A percentile compares a stretch with the other conserved stretches of the same genome.
Evolutionary conservation across 225 moss, liverwort and hornwort genomes (phyloP).

Genomic region (Pseudoscleropodium purum): DNA sequence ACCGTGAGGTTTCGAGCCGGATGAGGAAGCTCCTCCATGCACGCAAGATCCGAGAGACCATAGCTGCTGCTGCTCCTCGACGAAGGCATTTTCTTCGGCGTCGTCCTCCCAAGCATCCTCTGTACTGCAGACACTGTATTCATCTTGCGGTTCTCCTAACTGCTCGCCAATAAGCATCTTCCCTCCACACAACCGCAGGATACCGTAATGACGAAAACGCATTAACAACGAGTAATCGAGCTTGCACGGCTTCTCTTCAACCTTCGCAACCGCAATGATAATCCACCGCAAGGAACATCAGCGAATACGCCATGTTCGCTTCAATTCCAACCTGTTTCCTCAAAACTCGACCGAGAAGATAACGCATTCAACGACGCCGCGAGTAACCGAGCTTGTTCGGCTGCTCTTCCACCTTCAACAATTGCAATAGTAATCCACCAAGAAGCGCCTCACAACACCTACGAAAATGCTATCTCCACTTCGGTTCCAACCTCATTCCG

Average conservation of each 20-base stretch:
- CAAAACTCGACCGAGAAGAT: neutral
- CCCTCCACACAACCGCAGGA: neutral
- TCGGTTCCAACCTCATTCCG: neutral
- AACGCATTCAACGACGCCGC: neutral
- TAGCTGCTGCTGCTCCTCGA: neutral
- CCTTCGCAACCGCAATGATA: neutral
- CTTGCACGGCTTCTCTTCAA: neutral
- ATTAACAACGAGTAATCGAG: neutral
- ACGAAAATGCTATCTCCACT: neutral
- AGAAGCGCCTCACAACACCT: neutral
- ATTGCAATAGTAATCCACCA: neutral
- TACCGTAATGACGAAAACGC: neutral
- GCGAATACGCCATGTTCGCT: neutral
- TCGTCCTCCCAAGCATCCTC: slow-evolving; percentile 24
- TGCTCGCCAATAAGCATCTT: slow-evolving; percentile 11
- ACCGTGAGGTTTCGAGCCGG: slow-evolving; percentile 51
- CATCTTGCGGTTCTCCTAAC: slow-evolving; percentile 2
- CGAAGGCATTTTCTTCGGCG: slow-evolving; percentile 7
- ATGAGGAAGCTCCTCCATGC: slow-evolving; percentile 40
- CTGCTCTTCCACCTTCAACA: neutral
- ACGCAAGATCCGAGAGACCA: slow-evolving; percentile 29
- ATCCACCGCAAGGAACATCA: neutral
- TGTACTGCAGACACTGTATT: slow-evolving; percentile 19
- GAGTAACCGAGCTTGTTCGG: neutral
- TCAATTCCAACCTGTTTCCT: neutral